Base-by-base conservation (phyloP, 495 filamentous ascomycete species). In the Aspergillus mulundensis region DNA sequence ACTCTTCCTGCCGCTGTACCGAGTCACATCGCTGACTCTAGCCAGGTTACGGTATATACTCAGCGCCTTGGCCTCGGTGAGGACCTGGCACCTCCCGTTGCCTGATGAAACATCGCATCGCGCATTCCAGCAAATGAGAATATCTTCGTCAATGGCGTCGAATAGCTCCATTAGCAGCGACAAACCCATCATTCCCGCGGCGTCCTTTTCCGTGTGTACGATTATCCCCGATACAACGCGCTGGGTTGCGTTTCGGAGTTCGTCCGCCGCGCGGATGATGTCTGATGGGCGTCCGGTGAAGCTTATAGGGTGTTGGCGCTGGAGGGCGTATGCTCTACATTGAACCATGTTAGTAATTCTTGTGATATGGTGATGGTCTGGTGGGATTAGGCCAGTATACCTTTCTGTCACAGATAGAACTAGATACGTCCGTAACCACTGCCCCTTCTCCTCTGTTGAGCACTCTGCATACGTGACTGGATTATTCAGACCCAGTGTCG, bases 291-390 rank as follows among this genome's bases (percentile, higher is more conserved):
- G 68, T 4, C 71, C 71, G 39, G 66, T 68, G 48, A 76, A 76
- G 28, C 64, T 74, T 10, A 76, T 70, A 16, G 73, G 67, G 53
- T 73, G 73, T 41, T 69, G 67, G 8, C 66, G 66, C 65, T 91
- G 88, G 25, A 96, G 75, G 43, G 90, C 91, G 69, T 91, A 93
- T 11, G 88, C 79, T 67, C 84, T 36, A 4, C 4, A 15, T 84
- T 54, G 49, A 8, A 32, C 7, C 20, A 20, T 3, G 18, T 39
- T 41, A 30, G 7, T 15, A 38, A 16, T 45, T 18, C 47, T 20
- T 25, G n/a, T 38, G 1, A 14, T 5, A 46, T 40, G 8, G 12
- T 24, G 19, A 19, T 23, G 14, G 23, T 6, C 12, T 11, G 5
- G 6, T 15, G 32, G 12, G 7, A 44, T 15, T 6, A n/a, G n/a